Evolutionary conservation across 441 rosid species (phyloP).

Genomic region (Gossypium schwendimanii): DNA sequence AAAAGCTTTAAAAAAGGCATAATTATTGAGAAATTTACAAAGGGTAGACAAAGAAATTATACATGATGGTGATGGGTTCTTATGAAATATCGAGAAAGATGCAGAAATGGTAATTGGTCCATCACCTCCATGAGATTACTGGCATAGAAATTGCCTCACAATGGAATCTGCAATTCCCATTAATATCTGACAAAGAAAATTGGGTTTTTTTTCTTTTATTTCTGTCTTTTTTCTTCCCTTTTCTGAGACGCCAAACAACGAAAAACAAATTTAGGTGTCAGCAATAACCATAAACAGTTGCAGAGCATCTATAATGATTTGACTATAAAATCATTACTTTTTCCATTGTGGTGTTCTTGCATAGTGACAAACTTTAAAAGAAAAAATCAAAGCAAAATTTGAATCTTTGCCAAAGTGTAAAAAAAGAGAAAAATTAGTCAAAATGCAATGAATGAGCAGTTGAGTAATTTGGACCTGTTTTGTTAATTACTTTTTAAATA

Average conservation of each 20-base stretch:
- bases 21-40: constrained; percentile 21
- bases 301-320: not conserved
- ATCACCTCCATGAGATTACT: constrained; percentile 37
- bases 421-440: not conserved
- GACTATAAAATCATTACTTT: not conserved
- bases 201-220: not conserved
- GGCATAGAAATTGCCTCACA: constrained; percentile 30
- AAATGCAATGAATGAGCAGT: not conserved
- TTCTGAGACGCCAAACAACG: constrained; percentile 16
- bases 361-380: not conserved
- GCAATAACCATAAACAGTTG: not conserved
- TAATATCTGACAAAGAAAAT: constrained; percentile 32
- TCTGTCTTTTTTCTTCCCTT: not conserved
- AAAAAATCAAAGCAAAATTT: not conserved
- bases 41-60: constrained; percentile 42
- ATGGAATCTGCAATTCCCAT: constrained; percentile 31
- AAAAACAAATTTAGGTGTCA: constrained; percentile 2
- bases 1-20: not conserved
- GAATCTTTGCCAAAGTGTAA: not conserved
- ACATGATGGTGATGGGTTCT: constrained; percentile 48
- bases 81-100: constrained; percentile 32
- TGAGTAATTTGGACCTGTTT: not conserved
- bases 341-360: not conserved
- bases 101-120: constrained; percentile 45
- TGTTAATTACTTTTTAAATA: not conserved